Evolutionary conservation across 1,139 yeast genomes (phyloP).

Genomic region (Diutina ranongensis): DNA sequence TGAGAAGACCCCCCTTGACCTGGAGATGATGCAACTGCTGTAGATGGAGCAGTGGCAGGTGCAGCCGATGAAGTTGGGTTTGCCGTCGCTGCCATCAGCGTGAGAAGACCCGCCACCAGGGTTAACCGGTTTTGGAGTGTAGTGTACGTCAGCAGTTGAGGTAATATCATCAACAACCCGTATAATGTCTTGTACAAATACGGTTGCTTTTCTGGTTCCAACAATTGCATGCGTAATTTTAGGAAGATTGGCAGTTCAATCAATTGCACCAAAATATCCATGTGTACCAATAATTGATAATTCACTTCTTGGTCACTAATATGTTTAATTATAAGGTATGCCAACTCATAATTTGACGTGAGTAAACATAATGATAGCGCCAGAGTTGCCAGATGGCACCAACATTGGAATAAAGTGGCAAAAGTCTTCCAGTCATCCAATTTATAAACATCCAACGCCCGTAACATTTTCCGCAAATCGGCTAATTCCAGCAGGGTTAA

Average conservation of each 20-base stretch:
- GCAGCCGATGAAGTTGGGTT: conserved; percentile 5
- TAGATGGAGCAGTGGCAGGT: conserved; percentile 10
- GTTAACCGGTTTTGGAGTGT: conserved; percentile 56
- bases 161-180: conserved; percentile 87
- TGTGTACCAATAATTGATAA: conserved; percentile 59
- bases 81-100: neutral
- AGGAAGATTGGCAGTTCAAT: conserved; percentile 81
- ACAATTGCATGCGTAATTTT: conserved; percentile 69
- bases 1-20: no score
- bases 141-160: conserved; percentile 89
- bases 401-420: conserved; percentile 68
- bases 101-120: neutral
- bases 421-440: conserved; percentile 64
- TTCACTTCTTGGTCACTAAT: conserved; percentile 68
- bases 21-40: conserved; percentile 16
- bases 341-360: conserved; percentile 84
- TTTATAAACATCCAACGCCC: conserved; percentile 31
- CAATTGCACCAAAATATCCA: conserved; percentile 71
- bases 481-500: conserved; percentile 81
- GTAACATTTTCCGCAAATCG: conserved; percentile 56
- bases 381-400: conserved; percentile 91
- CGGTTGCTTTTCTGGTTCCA: conserved; percentile 80
- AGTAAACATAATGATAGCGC: conserved; percentile 76
- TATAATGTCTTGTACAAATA: conserved; percentile 78
- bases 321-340: conserved; percentile 66